Conservation (phyloP, 1,284 basidiomycete genomes). For the Psilocybe mexicana region DNA sequence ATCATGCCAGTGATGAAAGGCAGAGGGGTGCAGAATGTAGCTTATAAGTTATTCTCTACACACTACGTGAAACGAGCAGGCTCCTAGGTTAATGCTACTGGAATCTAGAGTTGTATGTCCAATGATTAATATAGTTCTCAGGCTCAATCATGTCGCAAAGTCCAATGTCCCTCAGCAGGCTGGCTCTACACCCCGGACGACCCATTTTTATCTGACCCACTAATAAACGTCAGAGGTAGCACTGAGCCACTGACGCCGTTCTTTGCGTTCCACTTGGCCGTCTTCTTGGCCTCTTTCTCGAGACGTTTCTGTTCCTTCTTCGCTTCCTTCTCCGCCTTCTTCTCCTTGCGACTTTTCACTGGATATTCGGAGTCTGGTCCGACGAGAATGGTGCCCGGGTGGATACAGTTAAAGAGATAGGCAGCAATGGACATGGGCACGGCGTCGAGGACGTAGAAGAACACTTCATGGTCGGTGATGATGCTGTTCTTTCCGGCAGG, state of each 20-base stretch:
- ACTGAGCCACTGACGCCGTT: background rate
- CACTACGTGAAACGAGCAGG: too few species aligned
- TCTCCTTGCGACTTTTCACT: background rate
- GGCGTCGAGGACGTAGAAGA: slow-evolving; percentile 8
- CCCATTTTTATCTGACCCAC: too few species aligned
- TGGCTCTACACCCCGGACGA: too few species aligned
- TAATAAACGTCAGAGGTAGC: too few species aligned
- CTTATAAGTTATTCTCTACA: too few species aligned
- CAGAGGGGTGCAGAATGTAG: too few species aligned
- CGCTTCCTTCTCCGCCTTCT: slow-evolving; percentile 1
- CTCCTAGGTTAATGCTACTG: too few species aligned
- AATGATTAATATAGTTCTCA: too few species aligned
- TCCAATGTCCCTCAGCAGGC: too few species aligned
- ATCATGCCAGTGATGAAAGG: too few species aligned
- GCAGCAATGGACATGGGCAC: slow-evolving; percentile 6
- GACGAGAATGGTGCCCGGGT: slow-evolving; percentile 1
- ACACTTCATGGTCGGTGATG: slow-evolving; percentile 2
- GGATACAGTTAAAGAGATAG: background rate
- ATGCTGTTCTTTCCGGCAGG: background rate
- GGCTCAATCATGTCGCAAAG: too few species aligned
- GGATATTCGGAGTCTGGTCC: slow-evolving; percentile 7
- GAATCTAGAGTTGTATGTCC: too few species aligned
- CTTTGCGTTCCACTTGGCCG: background rate
- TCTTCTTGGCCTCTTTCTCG: background rate
- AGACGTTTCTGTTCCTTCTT: slow-evolving; percentile 1